A percentile compares a stretch with the other conserved stretches of the same genome.
These are phyloP conservation scores for Decorospora gaudefroyi DNA, from an alignment of 2,329 filamentous ascomycete genomes.

Conservation along the genomic window DNA sequence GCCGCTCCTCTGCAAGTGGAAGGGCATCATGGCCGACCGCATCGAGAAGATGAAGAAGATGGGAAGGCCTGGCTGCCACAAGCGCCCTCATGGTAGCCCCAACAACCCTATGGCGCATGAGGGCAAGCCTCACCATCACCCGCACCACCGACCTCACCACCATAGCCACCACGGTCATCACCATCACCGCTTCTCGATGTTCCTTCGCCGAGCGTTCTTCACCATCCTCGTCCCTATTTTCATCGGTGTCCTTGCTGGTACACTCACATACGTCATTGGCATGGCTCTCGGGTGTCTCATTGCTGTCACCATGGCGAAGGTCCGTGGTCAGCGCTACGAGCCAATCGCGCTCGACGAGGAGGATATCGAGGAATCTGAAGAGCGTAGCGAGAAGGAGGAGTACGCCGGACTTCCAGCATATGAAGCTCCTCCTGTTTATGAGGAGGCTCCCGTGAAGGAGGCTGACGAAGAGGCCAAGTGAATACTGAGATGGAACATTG, in stretches of 20 bases:
- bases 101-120: slow-evolving; percentile 42
- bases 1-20: slow-evolving; percentile 51
- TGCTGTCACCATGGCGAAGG: slow-evolving; percentile 62
- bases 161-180: slow-evolving; percentile 22
- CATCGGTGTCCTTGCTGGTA: slow-evolving; percentile 70
- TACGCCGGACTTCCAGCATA: slow-evolving; percentile 44
- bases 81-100: slow-evolving; percentile 29
- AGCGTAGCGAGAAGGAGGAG: slow-evolving; percentile 38
- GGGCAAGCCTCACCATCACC: slow-evolving; percentile 44
- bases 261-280: slow-evolving; percentile 68
- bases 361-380: slow-evolving; percentile 33
- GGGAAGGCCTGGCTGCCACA: slow-evolving; percentile 43
- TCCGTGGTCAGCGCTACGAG: slow-evolving; percentile 54
- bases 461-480: slow-evolving; percentile 34
- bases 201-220: slow-evolving; percentile 58
- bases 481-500: neutral
- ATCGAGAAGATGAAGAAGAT: slow-evolving; percentile 44
- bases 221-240: slow-evolving; percentile 70
- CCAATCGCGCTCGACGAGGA: slow-evolving; percentile 42
- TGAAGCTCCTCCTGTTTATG: slow-evolving; percentile 48
- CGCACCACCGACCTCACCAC: slow-evolving; percentile 30
- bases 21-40: slow-evolving; percentile 44
- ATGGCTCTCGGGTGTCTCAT: slow-evolving; percentile 68
- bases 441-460: slow-evolving; percentile 42
- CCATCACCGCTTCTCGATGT: slow-evolving; percentile 37